Conservation (phyloP, 1,139 yeast species). For the Lodderomyces pseudojiufengensis region DNA sequence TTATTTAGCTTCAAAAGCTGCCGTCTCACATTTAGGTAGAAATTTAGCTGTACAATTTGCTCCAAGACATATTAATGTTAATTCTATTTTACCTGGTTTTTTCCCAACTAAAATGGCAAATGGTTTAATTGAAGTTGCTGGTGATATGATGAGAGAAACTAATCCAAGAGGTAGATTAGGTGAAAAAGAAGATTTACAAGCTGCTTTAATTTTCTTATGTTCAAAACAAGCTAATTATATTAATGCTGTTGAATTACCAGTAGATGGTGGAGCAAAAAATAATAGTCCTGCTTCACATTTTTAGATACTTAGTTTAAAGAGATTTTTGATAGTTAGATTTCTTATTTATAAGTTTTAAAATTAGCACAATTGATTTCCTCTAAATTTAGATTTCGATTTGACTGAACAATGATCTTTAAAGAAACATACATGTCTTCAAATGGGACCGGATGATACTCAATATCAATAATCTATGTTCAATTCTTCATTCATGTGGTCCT, state of each 20-base stretch:
- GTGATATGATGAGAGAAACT: slow-evolving; percentile 42
- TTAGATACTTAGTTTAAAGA: no score
- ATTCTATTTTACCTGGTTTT: slow-evolving; percentile 74
- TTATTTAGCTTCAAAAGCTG: slow-evolving; percentile 74
- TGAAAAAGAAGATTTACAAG: slow-evolving; percentile 55
- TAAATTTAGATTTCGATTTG: no score
- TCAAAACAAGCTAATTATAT: slow-evolving; percentile 59
- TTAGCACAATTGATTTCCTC: no score
- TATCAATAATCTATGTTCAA: no score
- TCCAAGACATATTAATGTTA: slow-evolving; percentile 63
- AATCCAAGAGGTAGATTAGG: slow-evolving; percentile 73
- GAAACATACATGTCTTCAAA: no score
- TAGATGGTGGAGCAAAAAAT: slow-evolving; percentile 64
- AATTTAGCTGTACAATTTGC: slow-evolving; percentile 62
- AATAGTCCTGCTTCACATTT: slow-evolving; percentile 20
- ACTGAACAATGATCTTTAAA: no score
- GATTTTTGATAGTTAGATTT: no score
- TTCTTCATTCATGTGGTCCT: no score
- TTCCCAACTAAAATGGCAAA: slow-evolving; percentile 76
- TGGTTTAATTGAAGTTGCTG: slow-evolving; percentile 56
- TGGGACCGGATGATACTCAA: no score
- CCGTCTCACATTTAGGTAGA: slow-evolving; percentile 67
- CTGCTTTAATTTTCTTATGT: slow-evolving; percentile 56
- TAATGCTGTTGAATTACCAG: slow-evolving; percentile 69
- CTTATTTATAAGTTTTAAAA: no score